Evolutionary conservation across 306 rosid species (phyloP).

Genomic region (Mucuna pruriens): DNA sequence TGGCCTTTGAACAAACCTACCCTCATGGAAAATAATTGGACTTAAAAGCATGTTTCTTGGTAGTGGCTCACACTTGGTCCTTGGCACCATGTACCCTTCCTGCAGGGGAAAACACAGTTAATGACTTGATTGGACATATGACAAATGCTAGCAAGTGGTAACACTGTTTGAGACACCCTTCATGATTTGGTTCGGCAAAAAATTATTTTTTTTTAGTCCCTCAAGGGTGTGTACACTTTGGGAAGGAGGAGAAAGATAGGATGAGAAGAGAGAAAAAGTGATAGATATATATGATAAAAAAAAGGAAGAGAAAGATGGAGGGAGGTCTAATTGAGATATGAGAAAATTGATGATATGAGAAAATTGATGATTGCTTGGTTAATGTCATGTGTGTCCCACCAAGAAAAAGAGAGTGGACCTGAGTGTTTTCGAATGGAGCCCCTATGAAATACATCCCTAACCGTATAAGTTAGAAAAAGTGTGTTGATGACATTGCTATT

Average conservation of each 20-base stretch:
- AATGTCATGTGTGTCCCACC: not conserved
- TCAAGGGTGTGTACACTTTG: not conserved
- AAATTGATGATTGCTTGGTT: not conserved
- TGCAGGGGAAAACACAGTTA: slow-evolving; percentile 42
- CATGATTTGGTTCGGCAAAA: not conserved
- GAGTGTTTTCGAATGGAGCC: not conserved
- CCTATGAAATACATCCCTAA: not conserved
- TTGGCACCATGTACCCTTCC: slow-evolving; percentile 88
- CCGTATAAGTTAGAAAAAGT: not conserved
- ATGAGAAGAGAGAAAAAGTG: not conserved
- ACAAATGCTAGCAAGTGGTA: not conserved
- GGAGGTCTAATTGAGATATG: not conserved
- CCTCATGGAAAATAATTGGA: slow-evolving; percentile 88
- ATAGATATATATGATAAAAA: not conserved
- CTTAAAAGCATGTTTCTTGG: slow-evolving; percentile 81
- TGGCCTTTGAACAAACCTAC: slow-evolving; percentile 84
- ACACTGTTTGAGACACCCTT: not conserved
- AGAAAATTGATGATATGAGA: too few relatives aligned
- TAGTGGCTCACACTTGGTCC: slow-evolving; percentile 61
- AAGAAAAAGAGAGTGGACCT: not conserved
- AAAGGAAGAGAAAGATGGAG: too few relatives aligned
- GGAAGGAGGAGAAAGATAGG: not conserved
- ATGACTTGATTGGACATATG: not conserved
- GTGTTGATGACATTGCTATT: not conserved
- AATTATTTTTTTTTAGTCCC: not conserved